phyloP scores from a whole-genome alignment of 1,284 basidiomycete species.

The Leccinum olivaceoglutinosum region DNA sequence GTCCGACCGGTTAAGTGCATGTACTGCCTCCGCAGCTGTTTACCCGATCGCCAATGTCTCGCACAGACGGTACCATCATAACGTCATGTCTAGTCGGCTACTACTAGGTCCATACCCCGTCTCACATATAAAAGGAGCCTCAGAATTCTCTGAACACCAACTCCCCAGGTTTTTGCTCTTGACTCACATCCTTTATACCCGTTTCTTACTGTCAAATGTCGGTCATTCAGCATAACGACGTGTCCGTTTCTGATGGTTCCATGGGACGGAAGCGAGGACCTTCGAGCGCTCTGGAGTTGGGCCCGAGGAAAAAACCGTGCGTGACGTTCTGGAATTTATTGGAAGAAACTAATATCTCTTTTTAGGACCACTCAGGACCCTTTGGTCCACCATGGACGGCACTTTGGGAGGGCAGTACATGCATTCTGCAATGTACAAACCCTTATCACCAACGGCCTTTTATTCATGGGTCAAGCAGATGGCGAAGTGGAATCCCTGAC shows the following conservation, averaged over 20 bases:
- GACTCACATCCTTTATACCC: background rate
- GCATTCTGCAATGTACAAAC: background rate
- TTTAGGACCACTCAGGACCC: background rate
- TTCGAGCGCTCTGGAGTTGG: background rate
- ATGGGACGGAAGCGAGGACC: background rate
- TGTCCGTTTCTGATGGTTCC: background rate
- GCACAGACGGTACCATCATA: no score
- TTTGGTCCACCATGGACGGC: background rate
- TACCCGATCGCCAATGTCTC: no score
- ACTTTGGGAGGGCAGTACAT: background rate
- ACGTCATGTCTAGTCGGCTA: background rate
- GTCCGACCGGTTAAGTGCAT: no score
- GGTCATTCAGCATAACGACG: background rate
- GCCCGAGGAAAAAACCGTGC: background rate
- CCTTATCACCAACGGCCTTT: background rate
- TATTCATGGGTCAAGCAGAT: background rate
- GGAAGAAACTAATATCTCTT: background rate
- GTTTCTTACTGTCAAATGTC: background rate
- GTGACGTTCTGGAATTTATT: background rate
- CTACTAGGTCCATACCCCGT: background rate
- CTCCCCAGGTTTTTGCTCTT: background rate
- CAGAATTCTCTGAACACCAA: background rate
- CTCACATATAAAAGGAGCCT: background rate
- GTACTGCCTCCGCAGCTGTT: no score
- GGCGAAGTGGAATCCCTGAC: background rate